phyloP scores from a whole-genome alignment of 805 yeast genomes.

The Candida khao-thaluensis region DNA sequence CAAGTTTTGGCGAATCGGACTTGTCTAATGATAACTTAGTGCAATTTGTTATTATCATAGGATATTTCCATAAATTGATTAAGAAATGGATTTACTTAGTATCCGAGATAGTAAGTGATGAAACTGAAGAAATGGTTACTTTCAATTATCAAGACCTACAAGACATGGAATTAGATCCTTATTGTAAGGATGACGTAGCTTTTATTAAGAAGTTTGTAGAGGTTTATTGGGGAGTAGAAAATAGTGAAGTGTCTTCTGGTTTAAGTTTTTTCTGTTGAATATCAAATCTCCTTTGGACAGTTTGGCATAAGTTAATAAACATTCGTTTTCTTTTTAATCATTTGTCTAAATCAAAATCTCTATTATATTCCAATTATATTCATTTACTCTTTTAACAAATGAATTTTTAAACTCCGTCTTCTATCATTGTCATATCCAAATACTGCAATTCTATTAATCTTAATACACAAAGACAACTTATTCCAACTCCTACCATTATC shows the following conservation, averaged over 20 bases:
- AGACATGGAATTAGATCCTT: slow-evolving; percentile 45
- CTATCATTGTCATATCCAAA: no score
- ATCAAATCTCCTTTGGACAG: no score
- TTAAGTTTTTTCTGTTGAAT: slow-evolving; percentile 14
- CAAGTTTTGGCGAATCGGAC: slow-evolving; percentile 12
- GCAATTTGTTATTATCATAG: slow-evolving; percentile 27
- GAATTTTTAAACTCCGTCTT: no score
- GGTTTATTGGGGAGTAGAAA: slow-evolving; percentile 25
- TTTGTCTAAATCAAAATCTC: no score
- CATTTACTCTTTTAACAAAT: no score
- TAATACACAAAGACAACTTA: no score
- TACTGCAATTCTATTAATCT: no score
- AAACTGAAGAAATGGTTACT: slow-evolving; percentile 21
- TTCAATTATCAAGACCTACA: slow-evolving; percentile 41
- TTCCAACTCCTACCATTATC: no score
- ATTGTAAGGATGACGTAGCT: slow-evolving; percentile 34
- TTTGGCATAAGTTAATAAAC: not conserved
- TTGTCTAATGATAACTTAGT: slow-evolving; percentile 4
- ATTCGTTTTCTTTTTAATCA: no score
- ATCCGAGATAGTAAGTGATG: slow-evolving; percentile 35
- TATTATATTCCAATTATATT: no score
- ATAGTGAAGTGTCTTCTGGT: slow-evolving; percentile 14
- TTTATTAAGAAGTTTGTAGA: slow-evolving; percentile 37
- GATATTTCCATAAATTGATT: slow-evolving; percentile 40
- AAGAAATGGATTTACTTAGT: slow-evolving; percentile 36